Base-by-base conservation (phyloP, 2,329 filamentous ascomycete species). In the Raffaelea albimanens region DNA sequence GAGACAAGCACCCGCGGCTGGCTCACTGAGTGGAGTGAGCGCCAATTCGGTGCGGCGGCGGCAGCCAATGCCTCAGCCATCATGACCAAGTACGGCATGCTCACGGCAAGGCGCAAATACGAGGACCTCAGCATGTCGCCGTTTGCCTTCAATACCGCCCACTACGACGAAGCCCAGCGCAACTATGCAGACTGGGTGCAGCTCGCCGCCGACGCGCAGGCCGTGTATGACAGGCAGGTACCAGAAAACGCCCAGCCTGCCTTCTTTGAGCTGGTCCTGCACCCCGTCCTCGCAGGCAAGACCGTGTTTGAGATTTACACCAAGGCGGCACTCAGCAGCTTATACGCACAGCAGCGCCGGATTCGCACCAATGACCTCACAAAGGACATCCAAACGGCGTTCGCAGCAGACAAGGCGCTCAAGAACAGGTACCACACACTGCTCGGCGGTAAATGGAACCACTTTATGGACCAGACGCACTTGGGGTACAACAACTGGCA, bases 401-500 rank as follows among this genome's bases (percentile, higher is more conserved):
- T 82, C 45, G 66, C 74, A 16, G 69, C 71, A 4, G 80, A 83
- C 52, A 70, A 69, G 23, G 66, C 71, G 39, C 65, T 83, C 19
- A 80, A 76, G 0, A 61, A 68, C 41, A 63, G 70, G 46, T 83
- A 80, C 67, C 73, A 83, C 57, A 60, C 64, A 11, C 62, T 83
- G 16, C 62, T 83, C 1, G 68, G 68, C 49, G 79, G 81, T 1
- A 83, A 83, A 61, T 82, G 79, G 79, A 71, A 67, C 55, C 68
- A 76, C 58, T 78, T 83, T 59, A 69, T 82, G 59, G 73, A 80
- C 53, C 79, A n/a, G n/a, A n/a, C n/a, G n/a, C n/a, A n/a, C n/a
- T 66, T 56, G 63, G n/a, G n/a, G n/a, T n/a, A n/a, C n/a, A n/a
- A n/a, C n/a, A n/a, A n/a, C n/a, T n/a, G n/a, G n/a, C n/a, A n/a